Conservation (phyloP, 176 grass and related monocot species). For the Zizania latifolia region DNA sequence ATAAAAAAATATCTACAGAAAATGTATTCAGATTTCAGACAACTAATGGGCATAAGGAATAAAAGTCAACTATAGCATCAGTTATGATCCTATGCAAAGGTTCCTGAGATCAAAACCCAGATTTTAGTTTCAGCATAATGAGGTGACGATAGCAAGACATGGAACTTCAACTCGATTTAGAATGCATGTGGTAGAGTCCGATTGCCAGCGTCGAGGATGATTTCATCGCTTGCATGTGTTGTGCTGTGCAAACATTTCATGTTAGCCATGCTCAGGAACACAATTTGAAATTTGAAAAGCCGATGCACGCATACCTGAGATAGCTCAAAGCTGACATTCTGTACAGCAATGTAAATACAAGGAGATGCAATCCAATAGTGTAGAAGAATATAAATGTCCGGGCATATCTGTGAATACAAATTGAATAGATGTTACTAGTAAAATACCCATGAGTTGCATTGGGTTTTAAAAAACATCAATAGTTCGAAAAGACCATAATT, state of each 20-base stretch:
- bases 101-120: conserved; percentile 22
- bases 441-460: too few relatives aligned
- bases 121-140: conserved; percentile 16
- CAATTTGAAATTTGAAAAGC: conserved; percentile 11
- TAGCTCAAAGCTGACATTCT: conserved; percentile 98
- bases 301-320: conserved; percentile 48
- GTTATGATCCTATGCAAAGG: conserved; percentile 28
- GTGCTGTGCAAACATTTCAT: conserved; percentile 41
- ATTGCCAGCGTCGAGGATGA: conserved; percentile 78
- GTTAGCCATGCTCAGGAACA: conserved; percentile 15
- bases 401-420: conserved; percentile 63
- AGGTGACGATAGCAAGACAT: conserved; percentile 12
- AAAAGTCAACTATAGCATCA: conserved; percentile 14
- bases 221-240: conserved; percentile 53
- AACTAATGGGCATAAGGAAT: conserved; percentile 18
- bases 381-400: conserved; percentile 99
- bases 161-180: conserved; percentile 21
- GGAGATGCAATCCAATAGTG: conserved; percentile 97
- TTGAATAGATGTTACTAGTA: neutral
- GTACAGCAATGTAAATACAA: conserved; percentile 96
- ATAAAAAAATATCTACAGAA: conserved; percentile 35
- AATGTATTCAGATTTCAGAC: conserved; percentile 21
- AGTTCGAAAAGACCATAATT: too few relatives aligned
- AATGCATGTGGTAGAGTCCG: conserved; percentile 46
- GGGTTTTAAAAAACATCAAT: too few relatives aligned